phyloP scores from a whole-genome alignment of 345 rosid genomes.

The Dovyalis caffra region DNA sequence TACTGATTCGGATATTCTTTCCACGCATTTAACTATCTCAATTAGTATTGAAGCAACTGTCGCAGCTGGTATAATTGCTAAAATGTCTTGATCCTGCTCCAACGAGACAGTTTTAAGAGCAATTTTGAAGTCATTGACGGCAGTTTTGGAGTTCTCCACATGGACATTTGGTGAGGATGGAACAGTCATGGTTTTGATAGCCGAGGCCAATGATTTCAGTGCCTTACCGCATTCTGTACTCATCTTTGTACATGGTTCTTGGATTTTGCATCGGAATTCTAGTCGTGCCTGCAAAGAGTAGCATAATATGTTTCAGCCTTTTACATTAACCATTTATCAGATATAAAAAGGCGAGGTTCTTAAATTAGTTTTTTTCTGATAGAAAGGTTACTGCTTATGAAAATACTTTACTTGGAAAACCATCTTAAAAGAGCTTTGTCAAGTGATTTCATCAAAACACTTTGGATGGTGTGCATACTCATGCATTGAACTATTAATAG shows the following conservation, averaged over 20 bases:
- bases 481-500: neutral
- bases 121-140: slow-evolving; percentile 17
- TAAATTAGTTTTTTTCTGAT: neutral
- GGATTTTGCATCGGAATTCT: slow-evolving; percentile 12
- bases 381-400: no score
- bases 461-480: slow-evolving; percentile 1
- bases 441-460: slow-evolving; percentile 9
- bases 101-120: slow-evolving; percentile 11
- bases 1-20: slow-evolving; percentile 11
- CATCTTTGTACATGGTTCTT: slow-evolving; percentile 22
- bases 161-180: slow-evolving; percentile 16
- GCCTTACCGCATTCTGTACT: slow-evolving; percentile 28
- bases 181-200: slow-evolving; percentile 24
- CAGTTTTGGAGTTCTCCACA: slow-evolving; percentile 20
- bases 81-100: neutral
- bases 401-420: no score
- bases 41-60: slow-evolving; percentile 30
- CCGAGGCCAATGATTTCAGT: slow-evolving; percentile 18
- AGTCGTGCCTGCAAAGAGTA: slow-evolving; percentile 11
- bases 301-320: no score
- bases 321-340: neutral
- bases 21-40: slow-evolving; percentile 26
- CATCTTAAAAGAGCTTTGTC: neutral
- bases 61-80: slow-evolving; percentile 38
- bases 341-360: neutral